Evolutionary conservation across 495 filamentous ascomycete species (phyloP).

Genomic region (Penicillium odoratum): DNA sequence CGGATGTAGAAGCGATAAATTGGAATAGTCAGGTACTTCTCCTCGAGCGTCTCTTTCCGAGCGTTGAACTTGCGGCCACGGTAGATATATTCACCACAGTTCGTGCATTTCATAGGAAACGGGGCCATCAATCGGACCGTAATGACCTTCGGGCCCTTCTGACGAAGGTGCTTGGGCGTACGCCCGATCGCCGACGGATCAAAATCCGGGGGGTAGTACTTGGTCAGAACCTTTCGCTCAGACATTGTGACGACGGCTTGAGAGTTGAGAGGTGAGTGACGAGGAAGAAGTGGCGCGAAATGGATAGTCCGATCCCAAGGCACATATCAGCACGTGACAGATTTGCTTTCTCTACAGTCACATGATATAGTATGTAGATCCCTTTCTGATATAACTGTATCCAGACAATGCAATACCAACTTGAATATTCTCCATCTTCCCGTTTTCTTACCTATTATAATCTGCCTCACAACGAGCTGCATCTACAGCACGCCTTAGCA

Average conservation of each 20-base stretch:
- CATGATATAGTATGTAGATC: not conserved
- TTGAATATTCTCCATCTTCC: not conserved
- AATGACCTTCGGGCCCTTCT: constrained; percentile 74
- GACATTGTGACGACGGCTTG: constrained; percentile 62
- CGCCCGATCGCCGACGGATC: constrained; percentile 84
- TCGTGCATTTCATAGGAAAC: constrained; percentile 88
- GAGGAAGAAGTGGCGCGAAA: not conserved
- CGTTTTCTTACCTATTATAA: not conserved
- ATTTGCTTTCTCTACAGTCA: not conserved
- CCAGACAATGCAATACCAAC: not conserved
- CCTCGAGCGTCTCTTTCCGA: constrained; percentile 88
- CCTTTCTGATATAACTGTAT: not conserved
- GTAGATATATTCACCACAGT: constrained; percentile 94
- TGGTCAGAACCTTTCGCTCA: constrained; percentile 83
- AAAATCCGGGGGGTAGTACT: constrained; percentile 96
- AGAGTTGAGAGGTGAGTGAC: not conserved
- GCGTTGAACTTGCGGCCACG: constrained; percentile 97
- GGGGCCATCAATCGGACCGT: constrained; percentile 97
- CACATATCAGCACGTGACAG: constrained; percentile 14
- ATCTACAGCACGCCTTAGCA: not conserved
- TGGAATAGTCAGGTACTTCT: constrained; percentile 85
- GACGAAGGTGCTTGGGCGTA: constrained; percentile 59
- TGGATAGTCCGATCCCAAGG: not conserved
- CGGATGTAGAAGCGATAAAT: constrained; percentile 95
- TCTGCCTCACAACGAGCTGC: not conserved